Conservation (phyloP, 2,329 filamentous ascomycete genomes). For the Colletotrichum orbiculare region DNA sequence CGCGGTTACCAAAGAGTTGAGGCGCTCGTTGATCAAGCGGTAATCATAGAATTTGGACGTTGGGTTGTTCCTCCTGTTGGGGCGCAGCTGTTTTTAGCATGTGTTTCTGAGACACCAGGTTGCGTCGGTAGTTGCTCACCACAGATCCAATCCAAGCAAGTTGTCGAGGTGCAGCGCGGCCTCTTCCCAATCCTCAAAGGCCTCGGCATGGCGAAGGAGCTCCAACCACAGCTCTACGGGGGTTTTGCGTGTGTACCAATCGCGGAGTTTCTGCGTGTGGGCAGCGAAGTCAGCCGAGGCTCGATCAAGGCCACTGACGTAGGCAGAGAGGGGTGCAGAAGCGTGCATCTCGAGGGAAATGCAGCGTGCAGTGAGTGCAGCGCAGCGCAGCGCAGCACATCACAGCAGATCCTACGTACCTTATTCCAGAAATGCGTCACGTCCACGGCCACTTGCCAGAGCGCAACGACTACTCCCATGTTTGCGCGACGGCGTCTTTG, state of each 20-base stretch:
- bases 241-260: constrained; percentile 75
- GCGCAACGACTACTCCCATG: constrained; percentile 57
- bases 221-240: constrained; percentile 74
- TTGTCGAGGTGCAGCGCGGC: constrained; percentile 87
- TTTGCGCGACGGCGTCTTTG: constrained; percentile 38
- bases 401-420: constrained; percentile 51
- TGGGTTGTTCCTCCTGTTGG: constrained; percentile 79
- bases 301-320: background rate
- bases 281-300: constrained; percentile 21
- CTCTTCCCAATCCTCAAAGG: constrained; percentile 88
- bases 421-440: constrained; percentile 72
- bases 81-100: constrained; percentile 25
- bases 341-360: background rate
- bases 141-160: constrained; percentile 82
- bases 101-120: constrained; percentile 26
- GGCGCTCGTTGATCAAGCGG: constrained; percentile 81
- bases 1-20: constrained; percentile 76
- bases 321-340: constrained; percentile 4
- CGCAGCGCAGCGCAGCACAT: too few species aligned
- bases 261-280: constrained; percentile 68
- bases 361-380: background rate
- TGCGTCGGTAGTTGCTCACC: constrained; percentile 58
- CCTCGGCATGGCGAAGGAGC: constrained; percentile 71
- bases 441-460: constrained; percentile 70
- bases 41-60: constrained; percentile 88